Evolutionary conservation across 768 basidiomycete species (phyloP), one percentile per base, ranked within the genome.

Genomic region (Lentinus brumalis): DNA sequence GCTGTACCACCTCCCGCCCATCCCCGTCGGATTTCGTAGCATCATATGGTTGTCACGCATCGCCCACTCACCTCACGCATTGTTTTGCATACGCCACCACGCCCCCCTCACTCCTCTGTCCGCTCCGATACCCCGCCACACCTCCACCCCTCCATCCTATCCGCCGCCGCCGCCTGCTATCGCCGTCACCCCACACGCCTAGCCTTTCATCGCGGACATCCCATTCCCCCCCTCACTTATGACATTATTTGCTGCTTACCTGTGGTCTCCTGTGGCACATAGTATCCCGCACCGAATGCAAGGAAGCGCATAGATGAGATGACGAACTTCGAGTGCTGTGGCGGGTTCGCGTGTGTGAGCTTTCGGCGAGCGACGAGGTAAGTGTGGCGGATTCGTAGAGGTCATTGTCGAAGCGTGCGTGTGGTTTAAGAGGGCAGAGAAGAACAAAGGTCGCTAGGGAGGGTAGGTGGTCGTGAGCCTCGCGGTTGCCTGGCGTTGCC

Each of bases 171-270:
- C 53, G 15, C 18, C 41, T 35, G 35, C 11, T 35, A 35, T 35
- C 35, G 35, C 40, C 53, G 41, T 31, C 26, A 7, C 8, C 53
- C 42, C 11, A 18, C 53, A 26, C 18, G 16, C 30, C 53, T 40
- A 31, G 39, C 50, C 31, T 26, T 21, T 6, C 42, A 39, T 45
- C 44, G 40, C n/a, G 38, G 38, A 40, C 52, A 10, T 30, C 35
- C 52, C 52, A 10, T 30, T 16, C 52, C 39, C 52, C 54, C 56
- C 39, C 44, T 63, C 61, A 63, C 50, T 63, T 63, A 63, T 63
- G 42, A 63, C 62, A 59, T 63, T 63, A 63, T 63, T 63, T 63
- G 62, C 62, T 16, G 62, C 62, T 55, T 56, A 56, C 57, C 57
- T 52, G 57, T n/a, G n/a, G n/a, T 52, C 56, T 49, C 46, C 40